These are phyloP conservation scores for Aspergillus pseudoviridinutans DNA, from an alignment of 2,329 filamentous ascomycete genomes.

Conservation along the genomic window DNA sequence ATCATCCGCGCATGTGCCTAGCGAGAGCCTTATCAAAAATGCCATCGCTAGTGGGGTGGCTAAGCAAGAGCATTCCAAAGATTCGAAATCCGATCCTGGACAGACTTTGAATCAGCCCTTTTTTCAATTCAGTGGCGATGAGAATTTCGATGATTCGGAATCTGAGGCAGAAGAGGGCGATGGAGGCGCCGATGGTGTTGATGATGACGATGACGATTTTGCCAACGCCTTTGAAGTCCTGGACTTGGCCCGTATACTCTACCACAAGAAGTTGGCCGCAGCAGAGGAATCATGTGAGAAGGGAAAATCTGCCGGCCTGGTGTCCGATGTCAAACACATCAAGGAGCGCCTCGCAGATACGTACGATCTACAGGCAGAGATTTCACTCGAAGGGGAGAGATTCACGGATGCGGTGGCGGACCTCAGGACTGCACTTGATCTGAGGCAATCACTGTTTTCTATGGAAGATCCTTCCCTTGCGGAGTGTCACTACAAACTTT, in stretches of 20 bases:
- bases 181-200: conserved; percentile 47
- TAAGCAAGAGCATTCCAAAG: conserved; percentile 12
- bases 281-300: conserved; percentile 45
- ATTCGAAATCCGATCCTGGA: conserved; percentile 10
- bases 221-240: conserved; percentile 61
- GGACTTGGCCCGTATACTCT: conserved; percentile 58
- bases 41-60: conserved; percentile 22
- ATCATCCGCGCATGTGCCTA: conserved; percentile 21
- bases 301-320: conserved; percentile 44
- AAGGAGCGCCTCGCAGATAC: conserved; percentile 89
- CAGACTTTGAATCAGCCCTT: conserved; percentile 53
- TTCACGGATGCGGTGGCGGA: conserved; percentile 86
- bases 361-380: conserved; percentile 90
- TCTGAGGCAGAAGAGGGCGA: conserved; percentile 45
- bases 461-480: conserved; percentile 81
- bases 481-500: conserved; percentile 95
- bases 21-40: conserved; percentile 22
- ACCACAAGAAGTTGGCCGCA: conserved; percentile 53
- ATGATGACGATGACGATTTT: conserved; percentile 63
- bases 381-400: conserved; percentile 93
- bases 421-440: conserved; percentile 68
- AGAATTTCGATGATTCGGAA: conserved; percentile 84
- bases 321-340: conserved; percentile 53
- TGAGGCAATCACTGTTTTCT: conserved; percentile 75
- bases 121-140: conserved; percentile 91